Percentiles rank a stretch among this genome's conserved stretches.
Evolutionary conservation across 352 stramenopile species (phyloP).

Genomic region (Globisporangium alternatum): DNA sequence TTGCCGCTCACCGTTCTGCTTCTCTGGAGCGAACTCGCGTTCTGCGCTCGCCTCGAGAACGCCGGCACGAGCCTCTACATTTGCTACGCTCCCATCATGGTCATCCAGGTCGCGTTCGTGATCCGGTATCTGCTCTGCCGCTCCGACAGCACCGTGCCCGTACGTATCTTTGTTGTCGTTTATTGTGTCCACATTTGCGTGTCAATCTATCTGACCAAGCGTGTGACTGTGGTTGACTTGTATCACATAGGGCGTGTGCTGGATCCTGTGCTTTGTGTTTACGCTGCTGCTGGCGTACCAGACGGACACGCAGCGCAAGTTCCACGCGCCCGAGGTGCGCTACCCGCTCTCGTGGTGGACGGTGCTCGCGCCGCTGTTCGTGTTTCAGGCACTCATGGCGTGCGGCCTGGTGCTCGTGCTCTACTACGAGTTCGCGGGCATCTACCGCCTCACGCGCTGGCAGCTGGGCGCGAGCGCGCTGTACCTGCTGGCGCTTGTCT

Average conservation of each 20-base stretch:
- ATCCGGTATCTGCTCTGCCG: conserved; percentile 79
- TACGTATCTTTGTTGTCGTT: conserved; percentile 23
- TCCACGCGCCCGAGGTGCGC: conserved; percentile 17
- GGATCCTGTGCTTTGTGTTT: conserved; percentile 78
- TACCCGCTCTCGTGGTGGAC: conserved; percentile 72
- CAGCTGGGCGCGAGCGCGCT: conserved; percentile 71
- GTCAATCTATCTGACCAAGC: conserved; percentile 2
- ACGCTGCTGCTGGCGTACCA: conserved; percentile 77
- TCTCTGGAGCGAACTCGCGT: conserved; percentile 81
- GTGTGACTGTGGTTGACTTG: conserved; percentile 1
- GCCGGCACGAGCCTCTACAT: conserved; percentile 67
- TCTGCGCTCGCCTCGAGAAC: conserved; percentile 69
- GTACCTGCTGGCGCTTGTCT: conserved; percentile 64
- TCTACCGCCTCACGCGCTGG: conserved; percentile 74
- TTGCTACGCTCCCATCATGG: conserved; percentile 74
- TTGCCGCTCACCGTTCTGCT: conserved; percentile 66
- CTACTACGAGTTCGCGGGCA: conserved; percentile 74
- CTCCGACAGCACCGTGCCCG: conserved; percentile 70
- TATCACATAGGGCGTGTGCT: conserved; percentile 60
- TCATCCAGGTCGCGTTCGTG: conserved; percentile 80
- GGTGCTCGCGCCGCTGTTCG: conserved; percentile 64
- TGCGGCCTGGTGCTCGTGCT: conserved; percentile 56
- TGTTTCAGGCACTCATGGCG: conserved; percentile 61
- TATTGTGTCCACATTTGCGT: not conserved
- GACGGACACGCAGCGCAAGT: conserved; percentile 51